A percentile compares a stretch with the other conserved stretches of the same genome.
Conservation (phyloP, 1,139 yeast species). For the Kazachstania sp. region DNA sequence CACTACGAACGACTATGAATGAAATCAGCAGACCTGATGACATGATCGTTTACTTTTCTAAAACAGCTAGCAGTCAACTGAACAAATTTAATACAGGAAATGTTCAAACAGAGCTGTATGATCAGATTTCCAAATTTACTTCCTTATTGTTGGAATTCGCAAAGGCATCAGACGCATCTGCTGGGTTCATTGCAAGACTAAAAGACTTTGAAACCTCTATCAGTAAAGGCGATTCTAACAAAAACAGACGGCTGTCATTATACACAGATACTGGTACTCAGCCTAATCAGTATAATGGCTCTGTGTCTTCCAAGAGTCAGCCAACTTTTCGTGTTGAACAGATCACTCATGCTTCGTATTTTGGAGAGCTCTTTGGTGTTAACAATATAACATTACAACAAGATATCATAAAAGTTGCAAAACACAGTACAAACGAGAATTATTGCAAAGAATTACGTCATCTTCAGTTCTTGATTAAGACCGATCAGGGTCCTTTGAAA, state of each 20-base stretch:
- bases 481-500: slow-evolving; percentile 37
- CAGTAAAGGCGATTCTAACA: background rate
- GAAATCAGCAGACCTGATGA: slow-evolving; percentile 50
- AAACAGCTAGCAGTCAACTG: slow-evolving; percentile 57
- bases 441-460: slow-evolving; percentile 26
- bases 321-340: slow-evolving; percentile 47
- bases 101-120: slow-evolving; percentile 41
- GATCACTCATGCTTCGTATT: slow-evolving; percentile 38
- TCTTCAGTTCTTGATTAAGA: slow-evolving; percentile 33
- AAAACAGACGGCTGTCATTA: background rate
- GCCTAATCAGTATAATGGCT: background rate
- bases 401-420: slow-evolving; percentile 37
- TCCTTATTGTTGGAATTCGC: slow-evolving; percentile 44
- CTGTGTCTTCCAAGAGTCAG: background rate
- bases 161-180: slow-evolving; percentile 37
- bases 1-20: slow-evolving; percentile 24
- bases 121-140: slow-evolving; percentile 52
- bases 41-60: slow-evolving; percentile 55
- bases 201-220: slow-evolving; percentile 32
- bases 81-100: slow-evolving; percentile 42
- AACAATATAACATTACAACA: slow-evolving; percentile 41
- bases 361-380: slow-evolving; percentile 38
- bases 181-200: slow-evolving; percentile 37
- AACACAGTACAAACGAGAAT: slow-evolving; percentile 37
- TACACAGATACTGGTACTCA: background rate